These are phyloP conservation scores for Solanum verrucosum DNA, from an alignment of 257 asterid genomes.

Conservation along the genomic window DNA sequence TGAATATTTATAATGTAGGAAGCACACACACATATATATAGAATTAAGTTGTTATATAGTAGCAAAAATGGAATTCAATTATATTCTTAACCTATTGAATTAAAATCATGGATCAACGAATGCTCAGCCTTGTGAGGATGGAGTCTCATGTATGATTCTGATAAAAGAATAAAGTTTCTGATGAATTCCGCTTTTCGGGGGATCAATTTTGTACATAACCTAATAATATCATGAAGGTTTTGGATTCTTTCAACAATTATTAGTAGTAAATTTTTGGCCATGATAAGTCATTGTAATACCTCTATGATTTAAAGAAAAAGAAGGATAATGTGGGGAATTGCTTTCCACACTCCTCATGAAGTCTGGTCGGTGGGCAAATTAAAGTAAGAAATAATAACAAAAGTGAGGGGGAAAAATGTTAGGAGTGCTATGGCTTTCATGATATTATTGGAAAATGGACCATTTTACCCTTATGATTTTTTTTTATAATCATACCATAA, in stretches of 20 bases:
- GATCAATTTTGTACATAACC: background rate
- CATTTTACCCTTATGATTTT: background rate
- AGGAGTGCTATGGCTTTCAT: background rate
- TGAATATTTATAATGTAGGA: background rate
- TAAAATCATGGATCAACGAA: background rate
- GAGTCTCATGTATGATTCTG: background rate
- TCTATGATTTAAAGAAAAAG: background rate
- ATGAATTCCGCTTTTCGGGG: background rate
- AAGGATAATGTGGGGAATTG: background rate
- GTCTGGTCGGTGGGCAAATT: background rate
- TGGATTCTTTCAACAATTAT: background rate
- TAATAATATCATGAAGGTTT: background rate
- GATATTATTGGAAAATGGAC: background rate
- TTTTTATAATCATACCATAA: background rate
- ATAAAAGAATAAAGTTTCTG: background rate
- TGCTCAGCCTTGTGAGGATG: background rate
- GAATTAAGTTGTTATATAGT: background rate
- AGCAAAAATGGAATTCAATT: background rate
- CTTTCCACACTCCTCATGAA: background rate
- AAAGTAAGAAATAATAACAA: background rate
- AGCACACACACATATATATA: background rate
- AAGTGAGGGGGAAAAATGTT: background rate
- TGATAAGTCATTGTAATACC: background rate
- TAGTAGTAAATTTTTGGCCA: background rate
- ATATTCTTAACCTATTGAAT: background rate